Evolutionary conservation across 768 basidiomycete genomes (phyloP), one percentile per base, ranked within the genome.

Genomic region (Trametes villosa): DNA sequence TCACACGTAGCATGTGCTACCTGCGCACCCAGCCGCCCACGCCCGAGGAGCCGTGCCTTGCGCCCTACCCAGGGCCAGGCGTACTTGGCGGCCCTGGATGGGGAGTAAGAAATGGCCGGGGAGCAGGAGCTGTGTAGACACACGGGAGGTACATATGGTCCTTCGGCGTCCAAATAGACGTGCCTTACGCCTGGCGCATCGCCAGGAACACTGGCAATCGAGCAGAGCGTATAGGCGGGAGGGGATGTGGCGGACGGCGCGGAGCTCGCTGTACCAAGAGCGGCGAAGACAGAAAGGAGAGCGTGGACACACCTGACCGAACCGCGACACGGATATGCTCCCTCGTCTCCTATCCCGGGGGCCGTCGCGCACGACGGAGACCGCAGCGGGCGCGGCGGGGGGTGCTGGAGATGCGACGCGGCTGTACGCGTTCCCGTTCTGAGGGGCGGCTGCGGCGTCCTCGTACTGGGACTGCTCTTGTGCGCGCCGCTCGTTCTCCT

Each of bases 321-420:
- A 84, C 18, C 83, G 77, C 54, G 84, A 83, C 42, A 88, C 77
- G 0, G 85, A 86, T 36, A 88, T 77, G 53, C 82, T 85, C 18
- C 80, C 81, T 47, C 79, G 76, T 44, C 77, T 74, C 40, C 72
- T 71, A 50, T 76, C 67, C 38, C 51, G 27, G 20, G 36, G 15
- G 46, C 29, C 40, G 60, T 38, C 46, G 52, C 48, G 41, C 40
- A 27, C 38, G 48, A 33, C 52, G 36, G 59, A 41, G 52, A 26
- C 49, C 45, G 54, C 55, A 17, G 60, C 44, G 22, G 49, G 55
- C 36, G 41, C 63, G 12, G 42, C 58, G 49, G 36, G 63, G 50
- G 48, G 9, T 15, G 38, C 50, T 30, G 24, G 49, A 30, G 29
- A 50, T 26, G 34, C 45, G 55, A 53, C 41, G 38, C 60, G 44